Evolutionary conservation across 2,329 filamentous ascomycete species (phyloP), one percentile per base, ranked within the genome.

Genomic region (Incumbomyces lentus): DNA sequence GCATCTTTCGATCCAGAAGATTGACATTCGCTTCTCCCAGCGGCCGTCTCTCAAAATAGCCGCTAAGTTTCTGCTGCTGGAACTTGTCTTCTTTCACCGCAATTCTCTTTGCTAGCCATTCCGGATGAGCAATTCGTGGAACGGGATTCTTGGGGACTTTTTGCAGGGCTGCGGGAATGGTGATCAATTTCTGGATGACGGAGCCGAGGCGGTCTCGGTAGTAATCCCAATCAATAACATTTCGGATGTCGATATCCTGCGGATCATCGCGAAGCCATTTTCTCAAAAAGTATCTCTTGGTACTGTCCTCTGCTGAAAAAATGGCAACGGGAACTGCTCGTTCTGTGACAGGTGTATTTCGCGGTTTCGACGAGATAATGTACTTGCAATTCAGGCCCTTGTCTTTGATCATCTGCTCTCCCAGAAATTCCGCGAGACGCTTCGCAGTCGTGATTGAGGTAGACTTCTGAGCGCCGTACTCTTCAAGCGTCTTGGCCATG

Each of bases 381-480:
- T 96, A 99, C 67, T 96, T 96, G 81, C 92, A 99, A 70, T 98
- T 98, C 57, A 99, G 66, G 2, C 92, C 92, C 66, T 96, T 98
- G 67, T 99, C 93, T 62, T 98, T 98, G 59, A 95, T 82, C 93
- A 99, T 99, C 61, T 95, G 88, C 62, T 95, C 90, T 31, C 92
- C 92, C 52, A 99, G 63, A 62, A 99, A 99, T 60, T 98, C 92
- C 31, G 92, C 92, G 35, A 99, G 68, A 52, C 92, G 87, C 59
- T 84, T 92, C 10, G 92, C 92, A 0, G 92, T 99, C 2, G 92
- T 99, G 63, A 99, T 98, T n/a, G 92, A 95, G 1, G 92, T 98
- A 0, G 90, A 96, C 63, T 99, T 98, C 59, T 98, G 93, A 6
- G 70, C 71, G 14, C 89, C 92, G 55, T 99, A 99, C 66, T 99